Base-by-base conservation (phyloP, 371 early-diverging fungal species). In the Mortierella sp. region DNA sequence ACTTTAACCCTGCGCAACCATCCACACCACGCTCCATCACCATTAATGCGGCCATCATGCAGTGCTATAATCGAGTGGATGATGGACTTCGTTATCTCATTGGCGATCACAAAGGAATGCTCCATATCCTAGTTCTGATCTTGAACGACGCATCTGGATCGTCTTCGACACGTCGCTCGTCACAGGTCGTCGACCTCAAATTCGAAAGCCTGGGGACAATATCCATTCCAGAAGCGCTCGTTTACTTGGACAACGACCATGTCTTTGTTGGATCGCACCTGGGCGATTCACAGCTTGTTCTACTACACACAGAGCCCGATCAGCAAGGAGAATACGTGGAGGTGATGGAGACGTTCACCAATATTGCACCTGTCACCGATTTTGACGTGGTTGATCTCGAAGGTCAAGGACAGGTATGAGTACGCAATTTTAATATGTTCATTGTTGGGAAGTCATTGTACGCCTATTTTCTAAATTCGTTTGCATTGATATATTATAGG, bases 341-440 rank as follows among this genome's bases (percentile, higher is more conserved):
- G 15, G 68, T 85, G 5, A 31, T 90, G 46, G 88, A 93, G 42
- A 84, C 85, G 4, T 94, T 84, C 60, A 68, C 85, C 26, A 95
- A 93, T 72, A 79, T 97, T 39, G 94, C 90, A 2, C 98, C 98
- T 0, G 89, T 97, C 8, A 75, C 84, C 0, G 98, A 97, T 70
- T 92, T 98, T 78, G 87, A 89, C 52, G 87, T 95, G 12, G 89
- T 92, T 9, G 93, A 95, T 80, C 42, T 87, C n/a, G 93, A 93
- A 47, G 87, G 89, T 65, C 87, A 92, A 71, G 91, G 90, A 39
- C 86, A 88, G 82, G 90, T 88, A 80, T 14, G 37, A 4, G 37
- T 34, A 34, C 37, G 14, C 7, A 34, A 7, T 11, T 1, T 34
- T 34, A 11, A 34, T 8, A 47, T 21, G 21, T 47, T 12, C 3